Evolutionary conservation across 2,329 filamentous ascomycete genomes (phyloP), one percentile per base, ranked within the genome.

Genomic region (Chaetomium globosum): DNA sequence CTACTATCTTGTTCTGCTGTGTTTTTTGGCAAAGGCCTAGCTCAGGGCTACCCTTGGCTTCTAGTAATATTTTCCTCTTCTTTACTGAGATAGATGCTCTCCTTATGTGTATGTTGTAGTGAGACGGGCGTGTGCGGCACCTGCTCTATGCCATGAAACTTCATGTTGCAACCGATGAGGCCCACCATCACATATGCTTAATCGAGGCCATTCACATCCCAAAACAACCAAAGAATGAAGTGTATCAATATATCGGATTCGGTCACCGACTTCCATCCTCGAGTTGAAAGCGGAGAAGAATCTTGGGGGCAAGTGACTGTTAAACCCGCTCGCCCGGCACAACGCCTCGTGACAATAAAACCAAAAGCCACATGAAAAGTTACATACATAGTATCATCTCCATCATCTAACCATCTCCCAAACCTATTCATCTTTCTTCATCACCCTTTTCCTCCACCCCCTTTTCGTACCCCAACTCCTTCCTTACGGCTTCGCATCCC

Each of bases 401-500:
- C 31, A 16, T 26, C 49, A 53, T 49, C 51, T 16, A n/a, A 21
- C 49, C 52, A 0, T 13, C n/a, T 8, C 23, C 1, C 23, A 16
- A 53, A 31, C 51, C 23, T 19, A 12, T 8, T 31, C 23, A 13
- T 31, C 16, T 31, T 53, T 26, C 51, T 19, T 13, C 51, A 4
- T 7, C 31, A 31, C 21, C 26, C 19, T 48, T 26, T 46, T 52
- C 39, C 2, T 52, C 39, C 2, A n/a, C 7, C 31, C 28, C 23
- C n/a, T 8, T 3, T 19, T 13, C 16, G 12, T 19, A 28, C 21
- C 9, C n/a, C 3, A 26, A 12, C 33, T 36, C 8, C 13, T 4
- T 4, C 3, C 28, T 23, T 68, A 71, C 49, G 65, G 55, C 68
- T 71, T 71, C 21, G 78, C 75, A 59, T 85, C 82, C 89, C 89